Base-by-base conservation (phyloP, 2,329 filamentous ascomycete genomes). In the Alternaria ventricosa region DNA sequence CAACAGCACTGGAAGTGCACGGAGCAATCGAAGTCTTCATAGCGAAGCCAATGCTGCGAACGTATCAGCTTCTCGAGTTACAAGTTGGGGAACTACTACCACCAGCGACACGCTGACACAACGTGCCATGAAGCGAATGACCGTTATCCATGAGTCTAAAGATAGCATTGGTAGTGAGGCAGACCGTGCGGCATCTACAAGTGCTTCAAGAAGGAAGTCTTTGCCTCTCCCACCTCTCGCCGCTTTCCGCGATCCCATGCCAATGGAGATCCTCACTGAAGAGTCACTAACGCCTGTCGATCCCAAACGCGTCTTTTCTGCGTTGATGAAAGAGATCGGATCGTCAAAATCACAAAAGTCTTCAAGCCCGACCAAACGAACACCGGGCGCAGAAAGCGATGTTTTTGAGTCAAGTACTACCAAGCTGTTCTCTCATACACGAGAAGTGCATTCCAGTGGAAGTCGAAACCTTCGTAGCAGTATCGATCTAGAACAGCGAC, bases 61-160 rank as follows among this genome's bases (percentile, higher is more conserved):
- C 64, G 69, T 88, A 6, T 85, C 71, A 25, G 61, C 61, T 5
- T 80, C 77, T 18, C 73, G 90, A 22, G 87, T 92, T 55, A 92
- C 90, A 2, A 93, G 90, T 75, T 93, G 91, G 91, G 87, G 86
- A 5, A 87, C 88, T 64, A 91, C 90, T 0, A 87, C 86, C 1
- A 83, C 84, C 2, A 85, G 85, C 60, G 88, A 86, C 3, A 84
- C 87, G 3, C 78, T 84, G 6, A 87, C 75, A 62, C 84, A 81
- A 62, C 82, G 63, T 79, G 85, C 82, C 82, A 87, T 63, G 76
- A 82, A 90, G 70, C 84, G 87, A 2, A 79, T 91, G n/a, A 89
- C 88, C 2, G 84, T 89, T 23, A 91, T 91, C 72, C 87, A 87
- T 49, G 89, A 91, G 74, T 83, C 76, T 5, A 79, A 77, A 57